Evolutionary conservation across 2,329 filamentous ascomycete genomes (phyloP), one percentile per base, ranked within the genome.

Genomic region (Botrytis porri): DNA sequence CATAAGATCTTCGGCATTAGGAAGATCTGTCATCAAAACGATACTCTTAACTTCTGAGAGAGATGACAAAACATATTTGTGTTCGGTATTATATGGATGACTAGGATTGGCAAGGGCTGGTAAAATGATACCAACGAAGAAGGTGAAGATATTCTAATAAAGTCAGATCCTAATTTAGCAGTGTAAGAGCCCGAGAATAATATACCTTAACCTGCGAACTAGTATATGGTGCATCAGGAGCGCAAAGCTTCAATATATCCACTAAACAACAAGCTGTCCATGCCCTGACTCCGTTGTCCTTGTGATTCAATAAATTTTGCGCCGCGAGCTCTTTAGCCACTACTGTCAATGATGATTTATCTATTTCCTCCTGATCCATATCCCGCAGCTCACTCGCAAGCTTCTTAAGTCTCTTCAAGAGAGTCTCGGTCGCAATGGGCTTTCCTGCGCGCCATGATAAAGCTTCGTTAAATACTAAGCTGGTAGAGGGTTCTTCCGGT

Each of bases 1-100:
- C 39, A 97, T 89, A 62, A 98, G 87, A 43, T 89, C 88, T 73
- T 97, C 94, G 69, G 93, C 89, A 73, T 92, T 91, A 39, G 94
- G 91, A 57, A 98, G 88, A 78, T 99, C 96, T 75, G 93, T 92
- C 77, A 99, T 88, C 59, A 99, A 89, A 14, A 98, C 88, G 60
- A 99, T 93, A 83, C 94, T 98, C 86, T 98, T 97, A 78, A 97
- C 93, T 77, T 97, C 94, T 72, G 94, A 91, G 43, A 99, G 88
- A 29, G 95, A 98, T 75, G 90, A 89, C 74, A 99, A 86, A 75
- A 98, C 93, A 80, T 97, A 96, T 83, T 96, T 90, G 83, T 99
- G 94, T 82, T 98, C 95, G 75, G 90, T 90, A 82, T 97, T 95
- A 85, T 98, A 98, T 16, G 95, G 91, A 81, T 97, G 92, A 57